Percentiles rank a stretch among this genome's conserved stretches.
These are phyloP conservation scores for Epichloe amarillans DNA, from an alignment of 2,329 filamentous ascomycete species.

Conservation along the genomic window DNA sequence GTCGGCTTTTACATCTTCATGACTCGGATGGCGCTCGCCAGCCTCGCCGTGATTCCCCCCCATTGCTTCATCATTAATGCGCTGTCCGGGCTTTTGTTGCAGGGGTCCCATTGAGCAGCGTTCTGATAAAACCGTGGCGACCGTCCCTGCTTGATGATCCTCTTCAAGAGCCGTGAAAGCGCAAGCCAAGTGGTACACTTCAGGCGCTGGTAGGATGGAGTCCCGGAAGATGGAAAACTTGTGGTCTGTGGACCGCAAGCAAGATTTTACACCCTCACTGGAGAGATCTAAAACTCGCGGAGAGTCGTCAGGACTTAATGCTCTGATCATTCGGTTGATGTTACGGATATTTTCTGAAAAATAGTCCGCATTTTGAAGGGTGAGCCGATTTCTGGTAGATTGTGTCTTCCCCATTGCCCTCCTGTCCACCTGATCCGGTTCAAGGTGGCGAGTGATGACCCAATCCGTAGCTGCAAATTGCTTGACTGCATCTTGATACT, in stretches of 20 bases:
- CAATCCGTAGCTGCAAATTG: slow-evolving; percentile 29
- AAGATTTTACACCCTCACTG: slow-evolving; percentile 13
- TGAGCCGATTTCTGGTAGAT: slow-evolving; percentile 2
- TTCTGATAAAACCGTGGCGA: slow-evolving; percentile 16
- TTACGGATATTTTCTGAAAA: slow-evolving; percentile 33
- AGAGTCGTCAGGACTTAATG: slow-evolving; percentile 17
- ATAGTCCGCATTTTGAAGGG: slow-evolving; percentile 24
- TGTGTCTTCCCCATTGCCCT: neutral
- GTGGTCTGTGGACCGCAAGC: slow-evolving; percentile 14
- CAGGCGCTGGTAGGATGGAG: slow-evolving; percentile 24
- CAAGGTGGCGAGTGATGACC: slow-evolving; percentile 23
- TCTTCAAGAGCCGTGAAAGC: slow-evolving; percentile 15
- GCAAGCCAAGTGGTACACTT: slow-evolving; percentile 26
- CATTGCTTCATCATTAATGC: slow-evolving; percentile 17
- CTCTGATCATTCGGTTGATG: slow-evolving; percentile 31
- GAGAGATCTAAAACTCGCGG: slow-evolving; percentile 8
- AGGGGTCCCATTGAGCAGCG: slow-evolving; percentile 21
- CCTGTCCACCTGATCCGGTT: slow-evolving; percentile 15
- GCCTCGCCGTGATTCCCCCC: slow-evolving; percentile 11
- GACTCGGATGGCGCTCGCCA: slow-evolving; percentile 13
- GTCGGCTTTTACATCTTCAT: slow-evolving; percentile 18
- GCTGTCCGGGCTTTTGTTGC: slow-evolving; percentile 18
- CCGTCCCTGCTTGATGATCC: slow-evolving; percentile 9
- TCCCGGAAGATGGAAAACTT: slow-evolving; percentile 19
- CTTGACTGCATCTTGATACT: slow-evolving; percentile 26